phyloP scores from a whole-genome alignment of 129 eudicot species.

The Ambrosia artemisiifolia region DNA sequence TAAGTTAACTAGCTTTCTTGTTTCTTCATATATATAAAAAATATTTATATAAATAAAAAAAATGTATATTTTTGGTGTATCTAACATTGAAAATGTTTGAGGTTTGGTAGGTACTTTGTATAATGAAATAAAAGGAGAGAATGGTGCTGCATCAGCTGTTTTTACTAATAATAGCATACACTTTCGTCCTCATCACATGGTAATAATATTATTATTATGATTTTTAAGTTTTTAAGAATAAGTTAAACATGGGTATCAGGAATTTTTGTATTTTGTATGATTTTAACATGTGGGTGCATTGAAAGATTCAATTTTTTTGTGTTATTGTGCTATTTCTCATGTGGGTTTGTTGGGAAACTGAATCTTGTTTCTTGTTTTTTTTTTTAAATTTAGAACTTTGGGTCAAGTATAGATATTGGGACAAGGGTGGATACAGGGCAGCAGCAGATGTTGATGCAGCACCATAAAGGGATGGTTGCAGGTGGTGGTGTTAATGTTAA shows the following conservation, averaged over 20 bases:
- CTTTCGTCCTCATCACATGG: constrained; percentile 59
- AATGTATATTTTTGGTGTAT: neutral
- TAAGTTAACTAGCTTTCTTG: constrained; percentile 25
- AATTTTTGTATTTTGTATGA: constrained; percentile 17
- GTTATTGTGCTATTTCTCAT: constrained; percentile 23
- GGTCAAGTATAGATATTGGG: constrained; percentile 54
- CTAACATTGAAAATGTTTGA: constrained; percentile 14
- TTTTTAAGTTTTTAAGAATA: neutral
- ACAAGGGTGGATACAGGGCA: constrained; percentile 69
- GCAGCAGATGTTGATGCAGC: constrained; percentile 48
- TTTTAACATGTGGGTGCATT: constrained; percentile 28
- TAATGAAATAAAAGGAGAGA: constrained; percentile 53
- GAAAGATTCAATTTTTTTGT: constrained; percentile 26
- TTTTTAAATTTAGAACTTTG: constrained; percentile 35
- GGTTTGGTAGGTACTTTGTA: constrained; percentile 53
- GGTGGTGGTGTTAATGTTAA: constrained; percentile 18
- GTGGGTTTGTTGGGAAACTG: constrained; percentile 30
- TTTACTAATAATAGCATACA: constrained; percentile 47
- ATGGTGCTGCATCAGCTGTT: constrained; percentile 36
- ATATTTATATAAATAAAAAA: too few species aligned
- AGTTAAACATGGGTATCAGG: constrained; percentile 4
- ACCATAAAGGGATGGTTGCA: constrained; percentile 41
- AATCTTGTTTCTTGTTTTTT: constrained; percentile 7
- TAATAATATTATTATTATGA: neutral
- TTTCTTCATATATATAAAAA: neutral